Conservation (phyloP, 306 rosid species). For the Malus orientalis region DNA sequence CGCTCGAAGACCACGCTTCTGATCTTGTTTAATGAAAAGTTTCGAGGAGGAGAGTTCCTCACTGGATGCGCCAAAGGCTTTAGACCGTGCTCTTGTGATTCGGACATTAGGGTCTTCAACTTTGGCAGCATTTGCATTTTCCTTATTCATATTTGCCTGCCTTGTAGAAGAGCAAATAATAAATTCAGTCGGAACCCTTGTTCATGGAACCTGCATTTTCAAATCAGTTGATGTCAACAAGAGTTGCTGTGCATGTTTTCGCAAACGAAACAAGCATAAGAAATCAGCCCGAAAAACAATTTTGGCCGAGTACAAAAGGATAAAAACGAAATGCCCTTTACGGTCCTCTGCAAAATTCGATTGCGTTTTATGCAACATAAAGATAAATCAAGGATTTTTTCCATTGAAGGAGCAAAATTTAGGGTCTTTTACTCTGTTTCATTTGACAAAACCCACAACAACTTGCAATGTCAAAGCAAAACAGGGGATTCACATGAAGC, state of each 20-base stretch:
- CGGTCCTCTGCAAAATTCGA: background rate
- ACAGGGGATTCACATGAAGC: background rate
- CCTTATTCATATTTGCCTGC: constrained; percentile 57
- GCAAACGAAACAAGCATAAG: background rate
- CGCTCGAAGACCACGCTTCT: constrained; percentile 21
- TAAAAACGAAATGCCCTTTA: background rate
- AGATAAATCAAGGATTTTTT: too few species aligned
- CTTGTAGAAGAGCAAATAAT: constrained; percentile 38
- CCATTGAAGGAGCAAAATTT: background rate
- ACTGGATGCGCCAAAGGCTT: constrained; percentile 30
- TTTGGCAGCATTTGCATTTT: constrained; percentile 32
- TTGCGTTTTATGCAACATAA: background rate
- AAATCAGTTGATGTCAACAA: constrained; percentile 6
- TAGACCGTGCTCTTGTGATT: constrained; percentile 78
- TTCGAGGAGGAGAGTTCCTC: constrained; percentile 33
- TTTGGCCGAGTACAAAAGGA: background rate
- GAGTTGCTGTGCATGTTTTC: background rate
- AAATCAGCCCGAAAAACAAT: background rate
- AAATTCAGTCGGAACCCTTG: constrained; percentile 21
- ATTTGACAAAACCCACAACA: background rate
- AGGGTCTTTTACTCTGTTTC: background rate
- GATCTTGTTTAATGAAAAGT: constrained; percentile 38
- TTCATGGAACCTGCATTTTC: constrained; percentile 44
- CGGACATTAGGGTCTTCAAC: constrained; percentile 44
- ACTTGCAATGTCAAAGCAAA: background rate